phyloP scores from a whole-genome alignment of 2,329 filamentous ascomycete species.

The Beauveria medogensis region DNA sequence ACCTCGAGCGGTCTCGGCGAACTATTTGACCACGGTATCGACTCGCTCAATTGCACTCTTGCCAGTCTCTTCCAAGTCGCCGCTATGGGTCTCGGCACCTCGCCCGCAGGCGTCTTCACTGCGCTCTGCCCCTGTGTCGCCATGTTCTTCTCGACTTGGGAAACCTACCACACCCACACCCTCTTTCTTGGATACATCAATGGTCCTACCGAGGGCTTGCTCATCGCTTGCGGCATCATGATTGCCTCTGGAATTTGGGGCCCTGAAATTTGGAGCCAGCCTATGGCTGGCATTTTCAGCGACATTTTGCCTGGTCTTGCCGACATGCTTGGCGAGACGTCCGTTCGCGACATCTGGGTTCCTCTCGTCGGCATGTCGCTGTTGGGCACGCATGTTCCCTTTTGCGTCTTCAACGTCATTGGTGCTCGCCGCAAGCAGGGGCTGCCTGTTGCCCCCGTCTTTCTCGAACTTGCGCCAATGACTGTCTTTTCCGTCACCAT shows the following conservation, averaged over 20 bases:
- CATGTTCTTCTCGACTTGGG: constrained; percentile 99
- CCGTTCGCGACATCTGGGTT: constrained; percentile 85
- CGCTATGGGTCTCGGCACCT: constrained; percentile 83
- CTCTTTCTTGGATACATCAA: constrained; percentile 95
- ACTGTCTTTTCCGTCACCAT: constrained; percentile 68
- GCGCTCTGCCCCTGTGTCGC: constrained; percentile 84
- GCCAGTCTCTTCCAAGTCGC: constrained; percentile 85
- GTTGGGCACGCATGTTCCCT: constrained; percentile 70
- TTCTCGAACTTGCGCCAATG: constrained; percentile 93
- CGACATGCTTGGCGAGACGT: constrained; percentile 57
- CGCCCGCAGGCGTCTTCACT: constrained; percentile 80
- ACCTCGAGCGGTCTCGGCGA: constrained; percentile 93
- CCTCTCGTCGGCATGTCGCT: constrained; percentile 59
- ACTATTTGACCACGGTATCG: constrained; percentile 97
- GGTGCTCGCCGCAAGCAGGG: constrained; percentile 63
- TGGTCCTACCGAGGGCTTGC: constrained; percentile 88
- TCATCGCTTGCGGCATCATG: constrained; percentile 84
- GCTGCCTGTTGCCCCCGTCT: constrained; percentile 70
- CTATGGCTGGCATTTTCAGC: constrained; percentile 62
- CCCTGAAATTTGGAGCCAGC: constrained; percentile 75
- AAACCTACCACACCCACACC: constrained; percentile 97
- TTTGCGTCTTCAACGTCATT: constrained; percentile 81
- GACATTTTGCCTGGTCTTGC: constrained; percentile 40
- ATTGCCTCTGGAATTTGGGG: constrained; percentile 79
- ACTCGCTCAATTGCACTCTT: constrained; percentile 94